These are phyloP conservation scores for Cyclostephanos tholiformis DNA, from an alignment of 108 stramenopile genomes.

Conservation along the genomic window DNA sequence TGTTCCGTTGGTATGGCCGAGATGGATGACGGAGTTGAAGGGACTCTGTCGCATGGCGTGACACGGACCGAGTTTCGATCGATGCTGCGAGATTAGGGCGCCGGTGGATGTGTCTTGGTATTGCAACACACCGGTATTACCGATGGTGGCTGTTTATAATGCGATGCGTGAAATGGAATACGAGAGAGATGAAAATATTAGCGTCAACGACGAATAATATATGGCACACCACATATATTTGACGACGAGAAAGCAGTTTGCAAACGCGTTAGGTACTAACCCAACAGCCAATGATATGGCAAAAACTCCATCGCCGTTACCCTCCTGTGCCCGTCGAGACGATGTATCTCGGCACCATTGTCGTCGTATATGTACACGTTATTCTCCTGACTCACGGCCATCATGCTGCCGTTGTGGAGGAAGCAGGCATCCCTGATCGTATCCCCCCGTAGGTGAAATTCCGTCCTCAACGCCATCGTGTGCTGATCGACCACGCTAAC, in stretches of 20 bases:
- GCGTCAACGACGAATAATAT: too few species aligned
- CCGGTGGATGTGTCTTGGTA: constrained; percentile 99
- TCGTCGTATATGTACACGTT: constrained; percentile 97
- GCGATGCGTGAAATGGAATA: background rate
- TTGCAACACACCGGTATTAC: constrained; percentile 81
- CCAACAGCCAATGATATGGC: constrained; percentile 97
- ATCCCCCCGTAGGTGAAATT: constrained; percentile 83
- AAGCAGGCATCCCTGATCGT: constrained; percentile 88
- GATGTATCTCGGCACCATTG: constrained; percentile 93
- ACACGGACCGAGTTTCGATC: constrained; percentile 83
- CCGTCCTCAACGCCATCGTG: constrained; percentile 52
- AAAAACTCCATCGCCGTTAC: constrained; percentile 89
- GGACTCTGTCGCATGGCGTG: constrained; percentile 91
- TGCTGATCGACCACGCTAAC: constrained; percentile 88
- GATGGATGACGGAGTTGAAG: constrained; percentile 88
- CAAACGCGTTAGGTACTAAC: too few species aligned
- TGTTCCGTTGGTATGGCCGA: constrained; percentile 96
- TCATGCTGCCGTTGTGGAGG: constrained; percentile 91
- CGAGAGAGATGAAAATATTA: background rate
- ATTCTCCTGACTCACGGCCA: constrained; percentile 95
- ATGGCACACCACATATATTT: too few species aligned
- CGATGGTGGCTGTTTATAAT: constrained; percentile 62
- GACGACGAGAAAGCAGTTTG: too few species aligned
- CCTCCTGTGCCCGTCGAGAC: constrained; percentile 80
- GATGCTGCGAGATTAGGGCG: constrained; percentile 76